Evolutionary conservation across 1,284 basidiomycete species (phyloP).

Genomic region (Ustilago nuda): DNA sequence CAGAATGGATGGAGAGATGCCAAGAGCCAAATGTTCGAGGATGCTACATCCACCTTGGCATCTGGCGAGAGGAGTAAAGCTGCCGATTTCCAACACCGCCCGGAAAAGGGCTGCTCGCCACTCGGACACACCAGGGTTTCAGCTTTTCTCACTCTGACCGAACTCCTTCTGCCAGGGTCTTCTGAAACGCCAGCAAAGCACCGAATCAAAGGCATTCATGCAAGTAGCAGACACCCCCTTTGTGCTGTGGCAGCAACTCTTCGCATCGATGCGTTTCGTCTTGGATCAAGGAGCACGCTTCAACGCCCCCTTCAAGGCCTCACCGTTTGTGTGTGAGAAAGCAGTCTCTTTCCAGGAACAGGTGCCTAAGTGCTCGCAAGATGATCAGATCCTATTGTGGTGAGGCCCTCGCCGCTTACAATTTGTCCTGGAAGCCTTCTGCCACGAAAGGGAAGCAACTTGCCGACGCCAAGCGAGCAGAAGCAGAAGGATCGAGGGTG

Average conservation of each 20-base stretch:
- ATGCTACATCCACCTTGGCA: not conserved
- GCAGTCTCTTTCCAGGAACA: not conserved
- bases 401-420: not conserved
- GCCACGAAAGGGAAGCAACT: not conserved
- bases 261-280: not conserved
- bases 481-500: not conserved
- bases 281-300: not conserved
- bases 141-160: not conserved
- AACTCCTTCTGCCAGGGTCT: not conserved
- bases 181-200: constrained; percentile 10
- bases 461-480: not conserved
- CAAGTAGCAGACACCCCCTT: not conserved
- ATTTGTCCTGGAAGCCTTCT: not conserved
- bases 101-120: not conserved
- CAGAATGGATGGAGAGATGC: not conserved
- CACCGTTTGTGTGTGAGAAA: not conserved
- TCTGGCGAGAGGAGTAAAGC: not conserved
- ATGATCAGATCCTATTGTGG: not conserved
- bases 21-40: not conserved
- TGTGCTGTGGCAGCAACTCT: not conserved
- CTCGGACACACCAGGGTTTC: constrained; percentile 11
- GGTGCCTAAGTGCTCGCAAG: not conserved
- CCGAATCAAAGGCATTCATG: not conserved
- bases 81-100: not conserved
- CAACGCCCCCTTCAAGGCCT: not conserved